phyloP scores from a whole-genome alignment of 2,329 filamentous ascomycete species.

The Aspergillus fumigatus region DNA sequence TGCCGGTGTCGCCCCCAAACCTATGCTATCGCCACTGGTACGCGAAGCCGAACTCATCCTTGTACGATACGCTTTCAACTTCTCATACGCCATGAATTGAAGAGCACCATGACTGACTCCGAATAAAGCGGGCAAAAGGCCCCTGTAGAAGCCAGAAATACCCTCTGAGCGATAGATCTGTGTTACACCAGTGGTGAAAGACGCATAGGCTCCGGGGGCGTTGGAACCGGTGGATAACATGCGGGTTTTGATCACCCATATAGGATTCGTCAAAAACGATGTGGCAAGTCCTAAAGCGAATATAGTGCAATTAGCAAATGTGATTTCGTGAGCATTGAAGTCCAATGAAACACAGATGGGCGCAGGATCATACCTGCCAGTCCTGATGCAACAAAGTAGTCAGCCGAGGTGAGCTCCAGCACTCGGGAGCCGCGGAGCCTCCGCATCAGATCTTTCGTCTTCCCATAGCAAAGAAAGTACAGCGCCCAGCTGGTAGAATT shows the following conservation, averaged over 20 bases:
- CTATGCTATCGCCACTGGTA: conserved; percentile 22
- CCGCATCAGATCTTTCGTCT: conserved; percentile 53
- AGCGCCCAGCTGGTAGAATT: conserved; percentile 87
- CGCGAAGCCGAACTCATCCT: conserved; percentile 28
- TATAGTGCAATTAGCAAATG: background rate
- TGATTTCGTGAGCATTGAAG: background rate
- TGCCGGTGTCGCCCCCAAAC: conserved; percentile 15
- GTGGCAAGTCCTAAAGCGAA: conserved; percentile 59
- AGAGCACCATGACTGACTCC: conserved; percentile 90
- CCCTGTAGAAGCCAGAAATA: conserved; percentile 76
- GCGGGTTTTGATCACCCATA: conserved; percentile 97
- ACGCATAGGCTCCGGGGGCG: conserved; percentile 72
- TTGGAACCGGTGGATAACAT: conserved; percentile 83
- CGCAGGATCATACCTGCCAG: conserved; percentile 44
- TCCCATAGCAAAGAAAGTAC: conserved; percentile 76
- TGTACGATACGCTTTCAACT: conserved; percentile 59
- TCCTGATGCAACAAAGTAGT: conserved; percentile 78
- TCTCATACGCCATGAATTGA: conserved; percentile 93
- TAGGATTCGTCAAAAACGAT: conserved; percentile 81
- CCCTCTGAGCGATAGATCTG: conserved; percentile 70
- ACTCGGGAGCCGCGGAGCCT: conserved; percentile 29
- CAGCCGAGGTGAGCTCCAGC: conserved; percentile 52
- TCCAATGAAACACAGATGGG: background rate
- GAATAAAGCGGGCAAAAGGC: conserved; percentile 74
- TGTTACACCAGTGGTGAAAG: conserved; percentile 65